A percentile compares a stretch with the other conserved stretches of the same genome.
These are phyloP conservation scores for Scenedesmus sp. DNA, from an alignment of 163 green algal species.

Conservation along the genomic window DNA sequence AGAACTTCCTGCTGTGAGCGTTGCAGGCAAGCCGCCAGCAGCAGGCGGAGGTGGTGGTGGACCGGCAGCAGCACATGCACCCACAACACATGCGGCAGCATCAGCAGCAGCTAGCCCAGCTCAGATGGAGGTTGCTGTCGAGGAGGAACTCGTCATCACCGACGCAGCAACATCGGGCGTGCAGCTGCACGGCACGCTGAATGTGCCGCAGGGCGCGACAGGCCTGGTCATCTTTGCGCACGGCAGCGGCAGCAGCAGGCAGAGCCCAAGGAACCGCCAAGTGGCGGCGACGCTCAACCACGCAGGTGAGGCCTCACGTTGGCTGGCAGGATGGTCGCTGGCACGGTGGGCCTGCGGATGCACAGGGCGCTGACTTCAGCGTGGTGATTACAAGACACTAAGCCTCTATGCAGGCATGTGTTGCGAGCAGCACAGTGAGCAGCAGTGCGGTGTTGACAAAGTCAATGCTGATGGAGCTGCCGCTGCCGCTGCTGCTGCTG, in stretches of 20 bases:
- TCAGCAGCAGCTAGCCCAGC: background rate
- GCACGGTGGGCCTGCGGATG: background rate
- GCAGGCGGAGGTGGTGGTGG: background rate
- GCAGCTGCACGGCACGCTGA: slow-evolving; percentile 47
- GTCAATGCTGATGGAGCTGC: background rate
- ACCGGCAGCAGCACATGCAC: background rate
- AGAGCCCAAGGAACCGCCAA: slow-evolving; percentile 47
- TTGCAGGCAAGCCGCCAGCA: background rate
- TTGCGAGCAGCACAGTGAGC: background rate
- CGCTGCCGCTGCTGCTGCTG: background rate
- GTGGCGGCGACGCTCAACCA: slow-evolving; percentile 48
- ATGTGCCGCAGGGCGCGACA: slow-evolving; percentile 14
- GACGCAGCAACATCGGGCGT: background rate
- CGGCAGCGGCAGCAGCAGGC: slow-evolving; percentile 54
- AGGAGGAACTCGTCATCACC: slow-evolving; percentile 31
- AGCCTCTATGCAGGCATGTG: too few species aligned
- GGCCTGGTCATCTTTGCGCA: slow-evolving; percentile 56
- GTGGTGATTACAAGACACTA: background rate
- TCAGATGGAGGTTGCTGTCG: background rate
- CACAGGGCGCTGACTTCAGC: background rate
- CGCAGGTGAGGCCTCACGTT: slow-evolving; percentile 38
- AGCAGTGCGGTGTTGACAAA: background rate
- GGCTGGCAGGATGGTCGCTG: too few species aligned
- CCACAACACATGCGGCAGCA: slow-evolving; percentile 18
- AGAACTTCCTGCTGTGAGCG: background rate